A percentile compares a stretch with the other conserved stretches of the same genome.
These are phyloP conservation scores for Globisporangium takayamanum DNA, from an alignment of 352 stramenopile species.

Conservation along the genomic window DNA sequence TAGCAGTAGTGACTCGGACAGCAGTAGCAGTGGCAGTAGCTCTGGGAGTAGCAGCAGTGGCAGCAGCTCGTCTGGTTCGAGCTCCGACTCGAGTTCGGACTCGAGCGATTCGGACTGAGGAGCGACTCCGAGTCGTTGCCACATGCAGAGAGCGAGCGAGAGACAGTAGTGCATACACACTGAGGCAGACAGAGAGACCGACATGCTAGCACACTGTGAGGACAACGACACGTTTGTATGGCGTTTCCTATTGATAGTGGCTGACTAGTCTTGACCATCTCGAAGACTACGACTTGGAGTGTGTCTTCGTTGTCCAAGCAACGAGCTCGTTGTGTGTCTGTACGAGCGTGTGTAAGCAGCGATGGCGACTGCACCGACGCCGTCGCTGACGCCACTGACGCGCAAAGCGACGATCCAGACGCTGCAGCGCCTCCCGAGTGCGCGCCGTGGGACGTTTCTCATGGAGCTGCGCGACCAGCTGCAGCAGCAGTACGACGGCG, in stretches of 20 bases:
- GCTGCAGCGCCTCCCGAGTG: conserved; percentile 27
- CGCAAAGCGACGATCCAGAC: conserved; percentile 14
- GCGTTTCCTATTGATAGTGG: too few relatives aligned
- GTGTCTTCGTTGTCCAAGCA: background rate
- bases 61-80: conserved; percentile 32
- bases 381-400: conserved; percentile 4
- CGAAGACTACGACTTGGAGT: background rate
- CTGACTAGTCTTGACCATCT: background rate
- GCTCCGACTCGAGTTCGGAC: conserved; percentile 22
- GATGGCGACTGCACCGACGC: background rate
- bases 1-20: conserved; percentile 25
- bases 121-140: background rate
- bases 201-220: too few relatives aligned
- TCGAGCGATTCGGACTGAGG: conserved; percentile 28
- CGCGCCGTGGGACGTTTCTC: conserved; percentile 37
- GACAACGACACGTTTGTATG: too few relatives aligned
- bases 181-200: too few relatives aligned
- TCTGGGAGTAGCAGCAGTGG: conserved; percentile 20
- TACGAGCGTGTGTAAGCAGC: background rate
- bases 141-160: background rate
- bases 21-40: conserved; percentile 24
- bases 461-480: conserved; percentile 59
- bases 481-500: conserved; percentile 28
- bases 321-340: background rate
- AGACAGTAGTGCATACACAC: too few relatives aligned